These are phyloP conservation scores for Boletus bicolor DNA, from an alignment of 768 basidiomycete genomes.

Conservation along the genomic window DNA sequence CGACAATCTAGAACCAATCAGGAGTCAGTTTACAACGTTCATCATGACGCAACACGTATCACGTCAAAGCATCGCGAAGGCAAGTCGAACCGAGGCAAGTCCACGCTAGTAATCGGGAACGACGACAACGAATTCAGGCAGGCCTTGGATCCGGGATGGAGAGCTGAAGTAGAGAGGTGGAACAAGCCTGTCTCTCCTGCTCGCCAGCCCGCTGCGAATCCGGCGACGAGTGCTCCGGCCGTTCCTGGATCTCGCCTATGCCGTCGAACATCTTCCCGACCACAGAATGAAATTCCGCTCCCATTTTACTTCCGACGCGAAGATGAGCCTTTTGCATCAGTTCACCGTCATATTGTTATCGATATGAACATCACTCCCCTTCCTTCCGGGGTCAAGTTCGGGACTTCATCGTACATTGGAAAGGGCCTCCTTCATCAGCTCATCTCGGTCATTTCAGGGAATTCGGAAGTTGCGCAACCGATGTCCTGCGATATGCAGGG, in stretches of 20 bases:
- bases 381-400: conserved; percentile 51
- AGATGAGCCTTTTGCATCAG: conserved; percentile 1
- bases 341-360: conserved; percentile 29
- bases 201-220: conserved; percentile 9
- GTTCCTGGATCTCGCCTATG: conserved; percentile 13
- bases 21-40: conserved; percentile 37
- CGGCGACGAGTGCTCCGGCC: not conserved
- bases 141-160: conserved; percentile 40
- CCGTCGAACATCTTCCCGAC: conserved; percentile 13
- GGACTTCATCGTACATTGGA: conserved; percentile 49
- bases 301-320: conserved; percentile 15
- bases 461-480: conserved; percentile 29
- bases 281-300: conserved; percentile 12
- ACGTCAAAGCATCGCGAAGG: conserved; percentile 25
- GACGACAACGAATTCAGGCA: conserved; percentile 44
- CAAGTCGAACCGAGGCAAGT: conserved; percentile 8
- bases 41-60: conserved; percentile 38
- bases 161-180: conserved; percentile 32
- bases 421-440: conserved; percentile 62
- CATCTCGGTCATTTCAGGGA: conserved; percentile 36
- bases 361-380: conserved; percentile 55
- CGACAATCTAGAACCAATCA: conserved; percentile 28
- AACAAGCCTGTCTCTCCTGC: conserved; percentile 20
- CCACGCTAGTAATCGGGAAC: conserved; percentile 40
- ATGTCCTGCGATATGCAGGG: conserved; percentile 34